These are phyloP conservation scores for Sporopachydermia quercuum DNA, from an alignment of 805 yeast species.

Conservation along the genomic window DNA sequence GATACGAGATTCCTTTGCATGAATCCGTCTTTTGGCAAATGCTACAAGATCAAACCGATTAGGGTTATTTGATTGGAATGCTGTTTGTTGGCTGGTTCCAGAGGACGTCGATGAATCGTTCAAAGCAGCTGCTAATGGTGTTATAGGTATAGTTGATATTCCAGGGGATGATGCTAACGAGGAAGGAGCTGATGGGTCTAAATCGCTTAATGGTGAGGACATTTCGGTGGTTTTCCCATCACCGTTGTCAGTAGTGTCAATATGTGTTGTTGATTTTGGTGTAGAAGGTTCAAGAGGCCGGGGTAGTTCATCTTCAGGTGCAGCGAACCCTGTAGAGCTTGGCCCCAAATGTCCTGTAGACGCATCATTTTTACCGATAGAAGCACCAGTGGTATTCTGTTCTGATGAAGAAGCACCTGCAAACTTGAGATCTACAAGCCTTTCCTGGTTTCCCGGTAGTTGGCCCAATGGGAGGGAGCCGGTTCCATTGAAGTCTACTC, in stretches of 20 bases:
- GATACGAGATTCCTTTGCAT: not conserved
- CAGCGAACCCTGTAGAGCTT: too few species aligned
- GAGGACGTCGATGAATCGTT: too few species aligned
- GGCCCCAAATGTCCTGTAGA: too few species aligned
- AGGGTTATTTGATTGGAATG: not conserved
- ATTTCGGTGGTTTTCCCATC: too few species aligned
- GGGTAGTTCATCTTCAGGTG: not conserved
- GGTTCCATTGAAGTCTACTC: too few species aligned
- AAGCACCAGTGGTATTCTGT: not conserved
- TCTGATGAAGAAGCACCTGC: not conserved
- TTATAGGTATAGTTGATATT: not conserved
- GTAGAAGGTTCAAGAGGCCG: not conserved
- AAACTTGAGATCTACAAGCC: too few species aligned
- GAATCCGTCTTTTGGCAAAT: not conserved
- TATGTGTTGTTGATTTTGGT: not conserved
- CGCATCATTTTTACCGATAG: too few species aligned
- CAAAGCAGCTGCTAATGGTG: too few species aligned
- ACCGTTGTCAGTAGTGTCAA: too few species aligned
- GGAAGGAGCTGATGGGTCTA: not conserved
- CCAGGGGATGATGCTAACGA: not conserved
- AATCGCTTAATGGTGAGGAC: not conserved
- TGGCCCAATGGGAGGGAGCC: too few species aligned
- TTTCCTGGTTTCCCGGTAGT: not conserved
- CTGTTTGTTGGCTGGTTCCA: too few species aligned
- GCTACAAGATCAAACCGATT: not conserved